These are phyloP conservation scores for Talaromyces verruculosus DNA, from an alignment of 2,329 filamentous ascomycete species.

Conservation along the genomic window DNA sequence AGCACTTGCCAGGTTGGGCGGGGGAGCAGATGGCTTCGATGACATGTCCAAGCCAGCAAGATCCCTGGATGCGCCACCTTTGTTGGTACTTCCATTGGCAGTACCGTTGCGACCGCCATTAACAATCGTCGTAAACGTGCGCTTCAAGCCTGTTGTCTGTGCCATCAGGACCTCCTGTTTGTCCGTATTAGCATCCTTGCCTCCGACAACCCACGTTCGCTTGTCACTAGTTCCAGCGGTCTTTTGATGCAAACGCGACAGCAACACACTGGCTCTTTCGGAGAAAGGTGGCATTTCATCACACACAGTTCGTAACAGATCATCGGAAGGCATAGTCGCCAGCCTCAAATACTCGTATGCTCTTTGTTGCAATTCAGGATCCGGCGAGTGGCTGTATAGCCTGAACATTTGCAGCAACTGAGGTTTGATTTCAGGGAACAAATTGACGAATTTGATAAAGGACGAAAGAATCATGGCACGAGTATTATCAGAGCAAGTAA, in stretches of 20 bases:
- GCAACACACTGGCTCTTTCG: constrained; percentile 83
- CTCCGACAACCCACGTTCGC: constrained; percentile 95
- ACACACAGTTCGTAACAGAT: constrained; percentile 87
- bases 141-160: constrained; percentile 78
- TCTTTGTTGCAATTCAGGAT: constrained; percentile 92
- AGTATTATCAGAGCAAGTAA: constrained; percentile 82
- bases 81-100: constrained; percentile 35
- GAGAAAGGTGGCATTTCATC: constrained; percentile 99
- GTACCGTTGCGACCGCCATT: constrained; percentile 34
- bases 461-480: constrained; percentile 91
- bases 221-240: constrained; percentile 91
- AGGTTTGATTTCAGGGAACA: constrained; percentile 97
- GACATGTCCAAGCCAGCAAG: constrained; percentile 81
- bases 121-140: constrained; percentile 69
- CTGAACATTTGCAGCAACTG: constrained; percentile 88
- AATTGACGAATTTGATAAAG: constrained; percentile 96
- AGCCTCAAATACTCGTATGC: constrained; percentile 92
- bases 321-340: constrained; percentile 81
- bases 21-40: constrained; percentile 52
- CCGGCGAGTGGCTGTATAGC: constrained; percentile 88
- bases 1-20: constrained; percentile 83
- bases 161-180: constrained; percentile 75
- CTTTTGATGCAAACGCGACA: constrained; percentile 92
- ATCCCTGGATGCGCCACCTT: constrained; percentile 58
- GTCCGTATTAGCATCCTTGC: constrained; percentile 88